These are phyloP conservation scores for Pugionium dolabratum DNA, from an alignment of 345 rosid species.

Conservation along the genomic window DNA sequence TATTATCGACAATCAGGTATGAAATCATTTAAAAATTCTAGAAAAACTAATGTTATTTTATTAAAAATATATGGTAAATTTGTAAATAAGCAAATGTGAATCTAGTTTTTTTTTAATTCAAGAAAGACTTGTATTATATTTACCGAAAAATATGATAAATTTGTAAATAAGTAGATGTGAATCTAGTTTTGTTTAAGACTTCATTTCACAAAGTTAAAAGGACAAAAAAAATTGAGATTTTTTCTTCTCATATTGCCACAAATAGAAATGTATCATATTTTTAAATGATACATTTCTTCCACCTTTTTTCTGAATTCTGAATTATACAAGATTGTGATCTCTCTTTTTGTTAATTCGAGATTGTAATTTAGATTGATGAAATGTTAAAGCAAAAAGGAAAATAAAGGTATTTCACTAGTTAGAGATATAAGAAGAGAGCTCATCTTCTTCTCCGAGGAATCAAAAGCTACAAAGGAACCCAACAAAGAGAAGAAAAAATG, in stretches of 20 bases:
- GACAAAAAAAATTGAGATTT: background rate
- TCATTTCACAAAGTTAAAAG: background rate
- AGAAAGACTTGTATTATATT: too few species aligned
- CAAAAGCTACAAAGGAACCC: constrained; percentile 23
- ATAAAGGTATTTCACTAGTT: background rate
- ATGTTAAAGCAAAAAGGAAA: background rate
- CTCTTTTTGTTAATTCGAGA: background rate
- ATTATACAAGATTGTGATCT: constrained; percentile 4
- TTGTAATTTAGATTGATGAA: background rate
- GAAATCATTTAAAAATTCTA: too few species aligned
- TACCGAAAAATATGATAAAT: too few species aligned
- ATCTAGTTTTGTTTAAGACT: too few species aligned
- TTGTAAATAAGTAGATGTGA: too few species aligned
- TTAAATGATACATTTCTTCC: background rate
- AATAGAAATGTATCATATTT: background rate
- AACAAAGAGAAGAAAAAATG: background rate
- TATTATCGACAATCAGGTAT: too few species aligned
- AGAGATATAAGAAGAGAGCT: constrained; percentile 4
- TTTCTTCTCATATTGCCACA: background rate
- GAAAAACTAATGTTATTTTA: too few species aligned
- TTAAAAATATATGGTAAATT: too few species aligned
- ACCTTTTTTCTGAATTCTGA: background rate
- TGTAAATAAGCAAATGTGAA: too few species aligned
- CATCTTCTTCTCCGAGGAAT: background rate
- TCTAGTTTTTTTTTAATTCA: too few species aligned